Conservation (phyloP, 2,329 filamentous ascomycete species). For the Septoria petroselini region DNA sequence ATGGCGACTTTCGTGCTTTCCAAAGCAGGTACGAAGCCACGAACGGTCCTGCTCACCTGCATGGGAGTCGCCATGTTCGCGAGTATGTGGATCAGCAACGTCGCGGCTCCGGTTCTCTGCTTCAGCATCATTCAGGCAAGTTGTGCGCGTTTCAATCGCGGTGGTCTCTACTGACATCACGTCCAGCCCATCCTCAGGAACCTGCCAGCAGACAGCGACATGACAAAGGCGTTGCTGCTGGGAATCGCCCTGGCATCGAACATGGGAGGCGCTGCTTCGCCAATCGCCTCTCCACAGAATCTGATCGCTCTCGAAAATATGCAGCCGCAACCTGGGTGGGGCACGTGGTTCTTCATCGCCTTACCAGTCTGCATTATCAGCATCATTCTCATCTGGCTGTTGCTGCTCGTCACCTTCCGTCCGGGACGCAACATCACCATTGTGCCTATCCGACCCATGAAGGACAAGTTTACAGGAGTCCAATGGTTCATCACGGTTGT, state of each 20-base stretch:
- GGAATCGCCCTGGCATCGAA: slow-evolving; percentile 94
- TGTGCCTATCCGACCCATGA: slow-evolving; percentile 83
- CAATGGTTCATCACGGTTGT: slow-evolving; percentile 91
- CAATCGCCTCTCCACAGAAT: slow-evolving; percentile 96
- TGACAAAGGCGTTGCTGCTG: slow-evolving; percentile 92
- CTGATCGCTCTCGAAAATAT: slow-evolving; percentile 96
- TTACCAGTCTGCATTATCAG: slow-evolving; percentile 89
- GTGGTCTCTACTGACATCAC: neutral
- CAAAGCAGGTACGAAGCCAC: slow-evolving; percentile 88
- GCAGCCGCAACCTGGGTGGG: slow-evolving; percentile 86
- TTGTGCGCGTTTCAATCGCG: neutral
- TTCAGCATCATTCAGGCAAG: slow-evolving; percentile 74
- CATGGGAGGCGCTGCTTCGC: slow-evolving; percentile 92
- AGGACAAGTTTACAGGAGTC: slow-evolving; percentile 79
- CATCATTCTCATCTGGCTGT: slow-evolving; percentile 81
- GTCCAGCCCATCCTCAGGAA: slow-evolving; percentile 91
- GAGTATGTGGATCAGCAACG: slow-evolving; percentile 99
- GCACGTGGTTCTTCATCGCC: slow-evolving; percentile 93
- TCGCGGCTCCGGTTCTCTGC: slow-evolving; percentile 92
- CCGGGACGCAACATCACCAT: slow-evolving; percentile 83
- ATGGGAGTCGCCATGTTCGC: slow-evolving; percentile 98
- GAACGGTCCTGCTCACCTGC: slow-evolving; percentile 88
- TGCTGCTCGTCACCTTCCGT: slow-evolving; percentile 81
- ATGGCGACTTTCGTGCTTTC: slow-evolving; percentile 94
- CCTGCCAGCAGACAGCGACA: slow-evolving; percentile 80